Evolutionary conservation across 78 protist genomes (phyloP).

Genomic region (Guillardia theta): DNA sequence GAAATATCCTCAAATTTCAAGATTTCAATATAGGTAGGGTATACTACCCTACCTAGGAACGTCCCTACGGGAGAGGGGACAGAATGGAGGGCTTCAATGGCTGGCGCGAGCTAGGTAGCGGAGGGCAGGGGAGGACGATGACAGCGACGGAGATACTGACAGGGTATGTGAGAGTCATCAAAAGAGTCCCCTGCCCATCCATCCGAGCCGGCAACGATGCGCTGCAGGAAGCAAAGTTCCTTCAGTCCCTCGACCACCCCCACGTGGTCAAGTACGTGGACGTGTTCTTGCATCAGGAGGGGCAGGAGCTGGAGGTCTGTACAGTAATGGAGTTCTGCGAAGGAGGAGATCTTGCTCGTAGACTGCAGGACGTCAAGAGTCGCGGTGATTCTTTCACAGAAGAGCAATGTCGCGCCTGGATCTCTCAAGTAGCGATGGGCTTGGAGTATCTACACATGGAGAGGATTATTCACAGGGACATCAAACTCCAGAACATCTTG

Average conservation of each 20-base stretch:
- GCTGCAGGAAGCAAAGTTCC: not conserved
- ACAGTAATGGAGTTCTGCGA: constrained; percentile 89
- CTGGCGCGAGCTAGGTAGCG: no score
- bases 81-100: no score
- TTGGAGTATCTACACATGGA: not conserved
- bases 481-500: constrained; percentile 81
- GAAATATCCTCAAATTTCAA: no score
- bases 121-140: no score
- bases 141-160: no score
- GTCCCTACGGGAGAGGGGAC: no score
- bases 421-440: not conserved
- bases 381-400: not conserved
- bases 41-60: no score
- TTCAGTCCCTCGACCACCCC: not conserved
- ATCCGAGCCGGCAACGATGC: not conserved
- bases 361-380: constrained; percentile 28
- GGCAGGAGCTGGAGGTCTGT: constrained; percentile 54
- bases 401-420: not conserved
- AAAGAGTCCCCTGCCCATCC: not conserved
- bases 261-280: not conserved
- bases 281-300: constrained; percentile 2
- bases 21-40: no score
- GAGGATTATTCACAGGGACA: constrained; percentile 84
- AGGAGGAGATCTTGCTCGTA: constrained; percentile 83
- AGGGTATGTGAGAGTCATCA: not conserved